Base-by-base conservation (phyloP, 2,329 filamentous ascomycete species). In the Colletotrichum incanum region DNA sequence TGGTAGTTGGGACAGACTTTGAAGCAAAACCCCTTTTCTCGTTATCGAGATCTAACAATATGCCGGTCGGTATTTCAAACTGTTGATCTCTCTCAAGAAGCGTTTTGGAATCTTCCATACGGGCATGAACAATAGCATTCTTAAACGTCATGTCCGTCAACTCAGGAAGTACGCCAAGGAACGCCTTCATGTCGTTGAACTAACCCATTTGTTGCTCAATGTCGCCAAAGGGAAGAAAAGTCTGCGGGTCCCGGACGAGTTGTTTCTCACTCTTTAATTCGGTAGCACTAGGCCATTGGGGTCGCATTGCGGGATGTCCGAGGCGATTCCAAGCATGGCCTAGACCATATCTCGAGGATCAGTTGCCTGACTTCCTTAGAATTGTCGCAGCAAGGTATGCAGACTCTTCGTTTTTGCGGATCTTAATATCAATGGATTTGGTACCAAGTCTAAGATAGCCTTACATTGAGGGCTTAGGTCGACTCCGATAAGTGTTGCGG, bases 391-490 rank as follows among this genome's bases (percentile, higher is more conserved):
- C 2, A 71, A 31, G 5, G n/a, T n/a, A 1, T 41, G 12, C 6
- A 67, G 63, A 1, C 12, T 20, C 3, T 43, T 7, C 3, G 23
- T 45, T 8, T 55, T 31, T 34, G 50, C 12, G 2, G 49, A 20
- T 31, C 20, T 55, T 41, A 11, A 14, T 5, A 18, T 45, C 0
- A 12, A 31, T 0, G 68, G 31, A 1, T 28, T 47, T 9, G 63
- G 63, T 39, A 67, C n/a, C 5, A 61, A 3, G 20, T 61, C 63
- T 18, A 71, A 8, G 4, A 67, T 26, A 18, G 63, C 68, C 34
- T 37, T 49, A 6, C 23, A n/a, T 0, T 43, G 43, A 2, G 28
- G 23, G 0, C 11, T 8, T 1, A 56, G 37, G 4, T 34, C 16
- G 12, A 71, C 39, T 20, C 49, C 47, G 12, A 71, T 14, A 12